phyloP scores from a whole-genome alignment of 164 flowering plant species.

The Berberis vulgaris region DNA sequence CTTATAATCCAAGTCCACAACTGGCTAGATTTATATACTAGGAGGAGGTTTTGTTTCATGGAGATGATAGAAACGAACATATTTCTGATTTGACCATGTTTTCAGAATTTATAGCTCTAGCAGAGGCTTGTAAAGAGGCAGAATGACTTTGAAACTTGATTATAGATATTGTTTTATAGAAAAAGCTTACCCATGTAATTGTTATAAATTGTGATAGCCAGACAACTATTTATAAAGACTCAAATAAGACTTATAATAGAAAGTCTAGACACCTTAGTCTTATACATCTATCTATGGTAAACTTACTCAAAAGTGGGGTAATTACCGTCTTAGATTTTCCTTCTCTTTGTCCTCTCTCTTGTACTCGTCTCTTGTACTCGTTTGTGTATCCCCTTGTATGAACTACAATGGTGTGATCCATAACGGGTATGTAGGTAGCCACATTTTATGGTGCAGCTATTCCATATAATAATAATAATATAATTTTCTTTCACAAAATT shows the following conservation, averaged over 20 bases:
- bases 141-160: not conserved
- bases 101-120: not conserved
- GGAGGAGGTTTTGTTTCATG: too few species aligned
- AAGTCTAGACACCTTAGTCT: slow-evolving; percentile 5
- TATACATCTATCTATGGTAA: not conserved
- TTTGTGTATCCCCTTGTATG: too few species aligned
- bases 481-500: too few species aligned
- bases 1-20: too few species aligned
- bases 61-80: too few species aligned
- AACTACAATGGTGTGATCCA: too few species aligned
- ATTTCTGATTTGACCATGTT: not conserved
- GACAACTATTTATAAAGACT: not conserved
- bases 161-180: not conserved
- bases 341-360: too few species aligned
- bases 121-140: not conserved
- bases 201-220: slow-evolving; percentile 3
- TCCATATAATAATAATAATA: too few species aligned
- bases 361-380: too few species aligned
- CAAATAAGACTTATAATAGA: slow-evolving; percentile 3
- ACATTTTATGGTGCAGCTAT: too few species aligned
- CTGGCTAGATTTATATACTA: too few species aligned
- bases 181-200: not conserved
- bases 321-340: not conserved
- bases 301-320: slow-evolving; percentile 4
- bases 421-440: too few species aligned